Evolutionary conservation across 23 red algal species (phyloP), one percentile per base, ranked within the genome.

Genomic region (Agarophyton chilense): DNA sequence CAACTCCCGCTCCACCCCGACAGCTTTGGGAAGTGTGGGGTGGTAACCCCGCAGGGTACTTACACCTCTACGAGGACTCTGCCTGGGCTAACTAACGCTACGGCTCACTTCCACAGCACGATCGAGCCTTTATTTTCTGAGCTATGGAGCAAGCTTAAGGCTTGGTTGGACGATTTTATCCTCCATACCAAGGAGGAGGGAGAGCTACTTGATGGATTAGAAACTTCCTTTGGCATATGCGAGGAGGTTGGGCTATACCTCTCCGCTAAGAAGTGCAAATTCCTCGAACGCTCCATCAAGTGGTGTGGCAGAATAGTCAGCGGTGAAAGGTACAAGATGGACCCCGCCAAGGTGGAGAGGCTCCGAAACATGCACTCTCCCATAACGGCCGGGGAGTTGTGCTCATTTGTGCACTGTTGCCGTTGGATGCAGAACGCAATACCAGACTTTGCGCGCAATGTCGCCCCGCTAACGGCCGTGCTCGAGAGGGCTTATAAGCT

Each of bases 151-250:
- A n/a, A n/a, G n/a, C n/a, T n/a, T n/a, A n/a, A n/a, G n/a, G n/a
- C n/a, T n/a, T n/a, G n/a, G n/a, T n/a, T 32, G 70, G 87, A 90
- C 26, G 73, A 90, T 54, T 80, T 90, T 50, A 72, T n/a, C 2
- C 38, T 79, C 0, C 35, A 90, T 81, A 40, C 61, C 2, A 10
- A 29, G 24, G 50, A 39, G 4, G 87, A 79, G 42, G 36, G 11
- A 0, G 51, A 68, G 1, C 35, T 90, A 0, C 57, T 90, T 21
- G 45, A 65, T 34, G 1, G 47, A 22, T 31, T 90, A 2, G 87
- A 16, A 8, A 26, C 29, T 0, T 79, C 73, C 45, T 54, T 81
- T 6, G 44, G 4, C 0, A 72, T 52, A 0, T 90, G 87, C 36
- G 0, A 2, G 6, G 45, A 68, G 38, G 36, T 70, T 24, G 61